Evolutionary conservation across 805 yeast genomes (phyloP).

Genomic region (Candida ponderosae): DNA sequence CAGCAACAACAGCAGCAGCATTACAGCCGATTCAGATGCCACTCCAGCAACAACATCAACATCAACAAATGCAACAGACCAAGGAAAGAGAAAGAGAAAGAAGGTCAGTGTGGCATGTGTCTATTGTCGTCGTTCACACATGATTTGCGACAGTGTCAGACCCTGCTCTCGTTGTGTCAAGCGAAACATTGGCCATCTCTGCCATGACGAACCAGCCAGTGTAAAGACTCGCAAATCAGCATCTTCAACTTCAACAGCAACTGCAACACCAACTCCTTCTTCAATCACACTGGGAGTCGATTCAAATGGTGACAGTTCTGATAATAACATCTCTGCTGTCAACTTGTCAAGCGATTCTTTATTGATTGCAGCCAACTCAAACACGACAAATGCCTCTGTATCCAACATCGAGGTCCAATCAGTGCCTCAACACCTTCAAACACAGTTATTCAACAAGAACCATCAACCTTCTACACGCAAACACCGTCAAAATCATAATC

Average conservation of each 20-base stretch:
- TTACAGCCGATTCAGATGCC: too few relatives aligned
- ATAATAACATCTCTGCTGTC: too few relatives aligned
- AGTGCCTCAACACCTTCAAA: constrained; percentile 14
- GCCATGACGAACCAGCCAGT: constrained; percentile 63
- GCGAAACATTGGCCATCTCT: constrained; percentile 81
- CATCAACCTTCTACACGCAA: too few relatives aligned
- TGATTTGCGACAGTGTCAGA: constrained; percentile 79
- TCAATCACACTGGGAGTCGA: not conserved
- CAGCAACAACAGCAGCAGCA: too few relatives aligned
- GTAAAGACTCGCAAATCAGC: constrained; percentile 27
- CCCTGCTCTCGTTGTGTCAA: constrained; percentile 81
- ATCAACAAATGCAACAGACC: constrained; percentile 1
- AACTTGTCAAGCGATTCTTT: too few relatives aligned
- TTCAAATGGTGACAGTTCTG: too few relatives aligned
- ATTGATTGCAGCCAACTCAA: too few relatives aligned
- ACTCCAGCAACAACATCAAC: too few relatives aligned
- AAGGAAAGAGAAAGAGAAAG: constrained; percentile 36
- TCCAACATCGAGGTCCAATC: constrained; percentile 4
- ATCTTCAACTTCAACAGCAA: constrained; percentile 2
- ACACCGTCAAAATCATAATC: too few relatives aligned
- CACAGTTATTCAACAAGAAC: constrained; percentile 4
- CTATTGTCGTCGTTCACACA: constrained; percentile 87
- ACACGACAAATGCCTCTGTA: too few relatives aligned
- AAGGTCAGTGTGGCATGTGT: constrained; percentile 57
- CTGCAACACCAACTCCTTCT: constrained; percentile 6